Evolutionary conservation across 1,284 basidiomycete species (phyloP).

Genomic region (Pisolithus thermaeus): DNA sequence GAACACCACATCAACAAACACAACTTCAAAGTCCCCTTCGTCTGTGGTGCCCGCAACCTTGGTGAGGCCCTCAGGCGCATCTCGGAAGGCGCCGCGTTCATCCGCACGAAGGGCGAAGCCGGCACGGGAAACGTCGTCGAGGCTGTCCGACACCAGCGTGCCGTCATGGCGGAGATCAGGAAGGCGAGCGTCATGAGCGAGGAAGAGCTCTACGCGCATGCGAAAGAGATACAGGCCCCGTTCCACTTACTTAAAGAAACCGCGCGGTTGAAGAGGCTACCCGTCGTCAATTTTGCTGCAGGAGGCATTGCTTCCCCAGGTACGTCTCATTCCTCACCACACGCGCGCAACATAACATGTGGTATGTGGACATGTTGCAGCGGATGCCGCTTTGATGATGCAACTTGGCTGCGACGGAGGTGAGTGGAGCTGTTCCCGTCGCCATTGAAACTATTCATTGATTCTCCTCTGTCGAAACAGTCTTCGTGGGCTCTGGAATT

Average conservation of each 20-base stretch:
- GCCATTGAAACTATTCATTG: slow-evolving; percentile 4
- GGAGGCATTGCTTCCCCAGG: slow-evolving; percentile 96
- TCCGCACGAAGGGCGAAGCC: slow-evolving; percentile 96
- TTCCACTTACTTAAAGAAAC: slow-evolving; percentile 97
- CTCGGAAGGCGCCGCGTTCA: slow-evolving; percentile 95
- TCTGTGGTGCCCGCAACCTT: slow-evolving; percentile 74
- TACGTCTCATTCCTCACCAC: slow-evolving; percentile 28
- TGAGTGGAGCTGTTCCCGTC: slow-evolving; percentile 32
- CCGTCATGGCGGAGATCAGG: slow-evolving; percentile 82
- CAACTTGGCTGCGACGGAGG: slow-evolving; percentile 97
- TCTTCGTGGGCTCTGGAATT: slow-evolving; percentile 93
- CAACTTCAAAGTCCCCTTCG: slow-evolving; percentile 83
- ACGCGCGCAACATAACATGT: neutral
- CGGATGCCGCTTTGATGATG: slow-evolving; percentile 99
- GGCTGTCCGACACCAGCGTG: slow-evolving; percentile 89
- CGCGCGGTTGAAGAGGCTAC: slow-evolving; percentile 87
- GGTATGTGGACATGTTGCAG: slow-evolving; percentile 30
- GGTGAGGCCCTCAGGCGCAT: slow-evolving; percentile 96
- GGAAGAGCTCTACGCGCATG: slow-evolving; percentile 93
- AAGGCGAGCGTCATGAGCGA: slow-evolving; percentile 84
- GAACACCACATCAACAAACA: slow-evolving; percentile 89
- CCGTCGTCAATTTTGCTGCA: slow-evolving; percentile 94
- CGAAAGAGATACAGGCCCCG: slow-evolving; percentile 93
- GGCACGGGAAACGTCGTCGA: slow-evolving; percentile 98
- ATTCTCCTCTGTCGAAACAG: slow-evolving; percentile 33